A percentile compares a stretch with the other conserved stretches of the same genome.
These are phyloP conservation scores for Nakazawaea wyomingensis DNA, from an alignment of 805 yeast species.

Conservation along the genomic window DNA sequence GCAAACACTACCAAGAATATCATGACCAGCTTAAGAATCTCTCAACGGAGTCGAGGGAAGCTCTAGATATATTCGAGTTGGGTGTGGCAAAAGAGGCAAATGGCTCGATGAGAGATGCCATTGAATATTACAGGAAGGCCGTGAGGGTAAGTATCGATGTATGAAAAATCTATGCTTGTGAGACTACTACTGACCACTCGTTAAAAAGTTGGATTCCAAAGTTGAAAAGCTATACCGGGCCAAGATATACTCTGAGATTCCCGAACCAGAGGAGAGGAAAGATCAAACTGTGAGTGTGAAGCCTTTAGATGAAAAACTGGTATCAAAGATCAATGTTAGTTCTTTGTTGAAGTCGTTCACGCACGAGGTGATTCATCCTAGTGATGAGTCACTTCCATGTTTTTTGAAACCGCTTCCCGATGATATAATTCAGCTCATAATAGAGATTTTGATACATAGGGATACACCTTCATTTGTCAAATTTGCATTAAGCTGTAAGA, in stretches of 20 bases:
- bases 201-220: conserved; percentile 29
- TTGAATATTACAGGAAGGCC: conserved; percentile 66
- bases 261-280: conserved; percentile 17
- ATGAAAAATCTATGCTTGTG: too few species aligned
- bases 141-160: conserved; percentile 50
- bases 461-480: conserved; percentile 65
- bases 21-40: conserved; percentile 9
- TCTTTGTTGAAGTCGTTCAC: conserved; percentile 33
- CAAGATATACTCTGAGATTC: conserved; percentile 30
- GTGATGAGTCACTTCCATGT: conserved; percentile 32
- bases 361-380: conserved; percentile 21
- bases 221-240: conserved; percentile 70
- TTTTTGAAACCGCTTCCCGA: conserved; percentile 44
- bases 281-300: conserved; percentile 13
- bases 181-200: too few species aligned
- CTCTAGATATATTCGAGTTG: conserved; percentile 59
- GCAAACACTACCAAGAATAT: conserved; percentile 2
- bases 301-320: conserved; percentile 30
- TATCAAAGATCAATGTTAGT: conserved; percentile 38
- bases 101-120: conserved; percentile 82
- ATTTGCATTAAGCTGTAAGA: conserved; percentile 54
- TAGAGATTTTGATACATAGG: conserved; percentile 37
- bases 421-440: conserved; percentile 51
- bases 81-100: conserved; percentile 68
- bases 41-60: conserved; percentile 29